Conservation (phyloP, 768 basidiomycete species). For the Boletus rufocinnamomeus region DNA sequence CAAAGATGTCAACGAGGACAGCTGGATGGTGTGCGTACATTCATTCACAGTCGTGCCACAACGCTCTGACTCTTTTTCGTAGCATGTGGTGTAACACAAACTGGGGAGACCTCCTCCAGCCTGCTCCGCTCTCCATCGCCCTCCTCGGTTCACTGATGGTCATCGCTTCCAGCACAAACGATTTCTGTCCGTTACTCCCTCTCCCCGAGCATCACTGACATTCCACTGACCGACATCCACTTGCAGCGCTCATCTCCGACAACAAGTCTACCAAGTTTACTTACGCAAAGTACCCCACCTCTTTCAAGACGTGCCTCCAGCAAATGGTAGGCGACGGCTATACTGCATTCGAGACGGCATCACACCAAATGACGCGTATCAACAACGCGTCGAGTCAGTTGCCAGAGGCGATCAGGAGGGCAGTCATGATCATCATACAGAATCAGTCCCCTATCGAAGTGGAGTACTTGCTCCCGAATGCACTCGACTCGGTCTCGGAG, state of each 20-base stretch:
- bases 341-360: constrained; percentile 23
- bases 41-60: background rate
- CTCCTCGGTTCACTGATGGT: constrained; percentile 22
- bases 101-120: constrained; percentile 24
- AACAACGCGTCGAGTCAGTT: constrained; percentile 22
- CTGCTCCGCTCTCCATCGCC: constrained; percentile 21
- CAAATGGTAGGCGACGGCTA: constrained; percentile 27
- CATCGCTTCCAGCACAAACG: constrained; percentile 17
- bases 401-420: constrained; percentile 20
- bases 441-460: constrained; percentile 12
- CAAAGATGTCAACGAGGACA: constrained; percentile 23
- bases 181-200: constrained; percentile 15
- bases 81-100: constrained; percentile 26
- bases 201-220: background rate
- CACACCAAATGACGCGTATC: constrained; percentile 24
- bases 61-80: background rate
- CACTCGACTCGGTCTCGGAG: constrained; percentile 23
- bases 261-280: constrained; percentile 9
- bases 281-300: constrained; percentile 22
- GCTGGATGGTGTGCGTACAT: constrained; percentile 23
- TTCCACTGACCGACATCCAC: background rate
- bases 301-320: constrained; percentile 25
- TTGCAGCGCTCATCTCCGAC: constrained; percentile 14
- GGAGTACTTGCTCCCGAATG: constrained; percentile 18
- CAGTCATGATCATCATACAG: constrained; percentile 17